phyloP scores from a whole-genome alignment of 495 filamentous ascomycete species.

The Talaromyces wortmannii region DNA sequence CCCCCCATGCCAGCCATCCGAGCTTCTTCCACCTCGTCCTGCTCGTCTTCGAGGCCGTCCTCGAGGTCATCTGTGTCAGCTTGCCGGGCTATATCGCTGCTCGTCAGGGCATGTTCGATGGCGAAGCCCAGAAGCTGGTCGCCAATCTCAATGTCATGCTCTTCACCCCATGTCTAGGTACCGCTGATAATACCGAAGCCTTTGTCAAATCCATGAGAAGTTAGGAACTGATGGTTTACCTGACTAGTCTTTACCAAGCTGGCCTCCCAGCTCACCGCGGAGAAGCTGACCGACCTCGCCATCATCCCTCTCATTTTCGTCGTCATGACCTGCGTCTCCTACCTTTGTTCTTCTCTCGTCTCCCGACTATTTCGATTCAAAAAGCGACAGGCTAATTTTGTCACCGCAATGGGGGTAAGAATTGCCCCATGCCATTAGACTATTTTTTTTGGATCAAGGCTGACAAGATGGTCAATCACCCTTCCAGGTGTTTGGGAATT shows the following conservation, averaged over 20 bases:
- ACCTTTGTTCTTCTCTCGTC: conserved; percentile 60
- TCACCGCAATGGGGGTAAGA: conserved; percentile 87
- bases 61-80: conserved; percentile 94
- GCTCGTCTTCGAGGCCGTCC: conserved; percentile 90
- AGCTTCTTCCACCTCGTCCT: conserved; percentile 70
- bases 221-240: too few species aligned
- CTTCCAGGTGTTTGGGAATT: conserved; percentile 82
- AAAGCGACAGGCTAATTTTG: conserved; percentile 83
- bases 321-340: conserved; percentile 79
- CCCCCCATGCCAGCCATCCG: conserved; percentile 46
- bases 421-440: not conserved
- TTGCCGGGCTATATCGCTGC: conserved; percentile 94
- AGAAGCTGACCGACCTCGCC: conserved; percentile 81
- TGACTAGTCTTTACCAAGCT: conserved; percentile 87
- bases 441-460: not conserved
- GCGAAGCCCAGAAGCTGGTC: conserved; percentile 89
- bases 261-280: conserved; percentile 87
- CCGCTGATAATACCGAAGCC: conserved; percentile 13
- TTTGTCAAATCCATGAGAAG: too few species aligned
- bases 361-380: conserved; percentile 71
- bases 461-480: not conserved
- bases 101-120: conserved; percentile 82
- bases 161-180: conserved; percentile 96
- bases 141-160: conserved; percentile 90
- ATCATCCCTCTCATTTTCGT: conserved; percentile 93